Evolutionary conservation across 2,329 filamentous ascomycete genomes (phyloP).

Genomic region (Ascocoryne sarcoides): DNA sequence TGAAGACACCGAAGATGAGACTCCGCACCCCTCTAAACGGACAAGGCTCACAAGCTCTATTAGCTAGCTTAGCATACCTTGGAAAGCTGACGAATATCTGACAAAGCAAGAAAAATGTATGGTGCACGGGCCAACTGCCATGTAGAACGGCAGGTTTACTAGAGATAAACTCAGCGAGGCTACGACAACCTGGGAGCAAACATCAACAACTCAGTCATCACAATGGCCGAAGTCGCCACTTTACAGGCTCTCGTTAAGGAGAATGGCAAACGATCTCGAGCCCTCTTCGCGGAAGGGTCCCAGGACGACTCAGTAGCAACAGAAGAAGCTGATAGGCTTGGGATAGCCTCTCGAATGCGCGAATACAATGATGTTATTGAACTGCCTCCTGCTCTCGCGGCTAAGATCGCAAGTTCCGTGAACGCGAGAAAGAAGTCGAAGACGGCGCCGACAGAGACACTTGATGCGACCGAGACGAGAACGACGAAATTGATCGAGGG

Average conservation of each 20-base stretch:
- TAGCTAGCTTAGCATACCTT: no score
- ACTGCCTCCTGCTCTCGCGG: slow-evolving; percentile 68
- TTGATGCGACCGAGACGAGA: slow-evolving; percentile 31
- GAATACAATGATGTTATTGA: slow-evolving; percentile 75
- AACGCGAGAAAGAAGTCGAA: slow-evolving; percentile 53
- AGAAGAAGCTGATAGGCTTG: slow-evolving; percentile 24
- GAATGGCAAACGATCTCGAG: slow-evolving; percentile 35
- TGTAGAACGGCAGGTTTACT: no score
- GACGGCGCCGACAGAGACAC: slow-evolving; percentile 32
- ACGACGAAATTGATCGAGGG: slow-evolving; percentile 61
- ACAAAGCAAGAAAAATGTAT: no score
- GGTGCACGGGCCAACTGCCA: no score
- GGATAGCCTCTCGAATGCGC: slow-evolving; percentile 26
- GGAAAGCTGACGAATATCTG: no score
- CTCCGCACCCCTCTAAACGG: no score
- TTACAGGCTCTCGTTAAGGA: slow-evolving; percentile 33
- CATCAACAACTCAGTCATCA: no score
- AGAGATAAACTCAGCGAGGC: not conserved
- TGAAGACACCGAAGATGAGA: no score
- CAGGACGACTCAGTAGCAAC: slow-evolving; percentile 16
- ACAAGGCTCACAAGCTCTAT: no score
- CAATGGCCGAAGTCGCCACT: slow-evolving; percentile 15
- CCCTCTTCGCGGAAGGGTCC: slow-evolving; percentile 31
- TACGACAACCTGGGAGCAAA: not conserved
- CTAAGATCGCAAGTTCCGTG: slow-evolving; percentile 64